Base-by-base conservation (phyloP, 257 asterid genomes). In the Solanum chaucha region DNA sequence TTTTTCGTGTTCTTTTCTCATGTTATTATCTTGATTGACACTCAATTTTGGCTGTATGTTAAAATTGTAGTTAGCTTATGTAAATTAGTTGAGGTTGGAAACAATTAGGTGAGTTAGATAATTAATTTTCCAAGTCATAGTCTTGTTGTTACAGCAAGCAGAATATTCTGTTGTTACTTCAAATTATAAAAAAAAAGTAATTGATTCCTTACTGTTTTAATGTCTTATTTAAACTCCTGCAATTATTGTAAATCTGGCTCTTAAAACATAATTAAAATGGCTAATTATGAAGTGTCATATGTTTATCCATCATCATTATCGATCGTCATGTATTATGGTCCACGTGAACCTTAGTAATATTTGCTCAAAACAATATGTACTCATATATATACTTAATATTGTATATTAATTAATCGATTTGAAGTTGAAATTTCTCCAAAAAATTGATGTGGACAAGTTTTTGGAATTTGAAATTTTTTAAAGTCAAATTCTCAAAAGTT, bases 31-130 rank as follows among this genome's bases (percentile, higher is more conserved):
- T 13, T 7, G 73, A n/a, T 4, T 44, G 2, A 7, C 38, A 41
- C 32, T 46, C 30, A 34, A 7, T 22, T 48, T 12, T 17, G 34
- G 70, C 15, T 10, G 9, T 72, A 72, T 74, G 2, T 35, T 30
- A 86, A 73, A 70, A 55, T 14, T 13, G 88, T 82, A 82, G 36
- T 88, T 86, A 86, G 87, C 77, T 71, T 75, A n/a, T 6, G 82
- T 61, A 72, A 82, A 58, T 80, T 59, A 72, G 61, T 34, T 72
- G 51, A 82, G 44, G 26, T 41, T 88, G 35, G 84, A 68, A 32
- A 22, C 19, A 84, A 82, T 86, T 40, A 32, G 59, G 10, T 17
- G 48, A 46, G 41, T 51, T 36, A 44, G 83, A 10, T 83, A 19
- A 73, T 64, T 30, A 13, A 58, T 11, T 24, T 46, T 12, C 55